phyloP scores from a whole-genome alignment of 768 basidiomycete species.

The Amyloporia xantha region DNA sequence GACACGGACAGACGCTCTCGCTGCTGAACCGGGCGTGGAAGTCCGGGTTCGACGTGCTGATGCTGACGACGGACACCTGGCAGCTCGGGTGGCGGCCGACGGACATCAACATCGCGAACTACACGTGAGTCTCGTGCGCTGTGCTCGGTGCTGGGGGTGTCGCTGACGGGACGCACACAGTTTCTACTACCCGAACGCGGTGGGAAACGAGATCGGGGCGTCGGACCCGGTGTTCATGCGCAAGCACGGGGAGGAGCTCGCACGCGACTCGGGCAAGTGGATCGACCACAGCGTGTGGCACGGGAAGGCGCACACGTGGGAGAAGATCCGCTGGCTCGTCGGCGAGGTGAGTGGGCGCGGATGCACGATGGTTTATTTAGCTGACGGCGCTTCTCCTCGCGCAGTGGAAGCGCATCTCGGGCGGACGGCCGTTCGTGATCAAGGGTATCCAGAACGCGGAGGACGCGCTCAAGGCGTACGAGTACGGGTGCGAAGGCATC shows the following conservation, averaged over 20 bases:
- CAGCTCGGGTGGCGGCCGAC: conserved; percentile 43
- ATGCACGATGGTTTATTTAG: neutral
- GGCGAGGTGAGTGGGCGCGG: conserved; percentile 25
- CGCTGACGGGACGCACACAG: conserved; percentile 14
- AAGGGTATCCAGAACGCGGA: conserved; percentile 46
- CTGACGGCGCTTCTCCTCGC: neutral
- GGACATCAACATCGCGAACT: conserved; percentile 46
- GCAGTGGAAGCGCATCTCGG: conserved; percentile 42
- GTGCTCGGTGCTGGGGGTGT: neutral
- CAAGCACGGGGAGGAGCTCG: conserved; percentile 36
- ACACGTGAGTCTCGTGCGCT: conserved; percentile 26
- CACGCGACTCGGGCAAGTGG: conserved; percentile 39
- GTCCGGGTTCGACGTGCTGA: conserved; percentile 39
- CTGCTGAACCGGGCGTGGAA: conserved; percentile 41
- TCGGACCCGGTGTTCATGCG: conserved; percentile 46
- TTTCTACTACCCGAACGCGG: conserved; percentile 31
- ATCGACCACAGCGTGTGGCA: conserved; percentile 43
- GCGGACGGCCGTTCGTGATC: conserved; percentile 43
- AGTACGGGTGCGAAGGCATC: conserved; percentile 44
- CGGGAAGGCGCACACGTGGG: conserved; percentile 47
- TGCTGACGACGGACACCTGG: conserved; percentile 46
- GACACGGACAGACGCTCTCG: conserved; percentile 31
- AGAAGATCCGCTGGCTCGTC: conserved; percentile 44
- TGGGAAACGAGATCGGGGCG: conserved; percentile 39
- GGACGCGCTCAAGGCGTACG: conserved; percentile 41